Evolutionary conservation across 148 eudicot species (phyloP), one percentile per base, ranked within the genome.

Genomic region (Vaccinium vitisidaea): DNA sequence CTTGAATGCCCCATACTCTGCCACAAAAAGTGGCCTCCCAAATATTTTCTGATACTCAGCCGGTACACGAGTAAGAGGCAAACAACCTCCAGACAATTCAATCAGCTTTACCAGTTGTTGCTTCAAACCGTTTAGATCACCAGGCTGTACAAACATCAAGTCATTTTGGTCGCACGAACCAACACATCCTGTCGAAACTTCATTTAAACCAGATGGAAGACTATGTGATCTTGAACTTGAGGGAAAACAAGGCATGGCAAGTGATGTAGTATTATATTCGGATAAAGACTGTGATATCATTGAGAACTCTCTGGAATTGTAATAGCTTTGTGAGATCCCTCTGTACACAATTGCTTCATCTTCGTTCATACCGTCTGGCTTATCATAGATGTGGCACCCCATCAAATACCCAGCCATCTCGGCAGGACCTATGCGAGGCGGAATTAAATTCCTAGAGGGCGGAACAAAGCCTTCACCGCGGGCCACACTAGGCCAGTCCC

Each of bases 401-500:
- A 83, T 87, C 36, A 89, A 48, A 89, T 83, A 84, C 53, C 91
- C 93, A 25, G 90, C 65, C 83, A 81, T 32, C 77, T 96, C 95
- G 54, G 85, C 25, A 55, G 86, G 84, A 83, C 86, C 88, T 49
- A 86, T 87, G 52, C 88, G 87, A 70, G 87, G 81, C 52, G 90
- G 92, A 55, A 79, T 39, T 14, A 85, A 52, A 53, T 87, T 83
- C 88, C 83, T 92, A 55, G 88, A 56, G 3, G 87, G 86, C 15
- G 98, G 97, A 48, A 93, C 88, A 91, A 95, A 93, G 53, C 98
- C 98, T 87, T 95, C 98, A 52, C 99, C 99, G 86, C 98, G 98
- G 25, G 93, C 98, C 74, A 97, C 93, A 83, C 96, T 95, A 75
- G 92, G 92, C 99, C 99, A 97, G 86, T 97, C 98, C 99, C 99